Evolutionary conservation across 2,329 filamentous ascomycete genomes (phyloP), one percentile per base, ranked within the genome.

Genomic region (Calonectria montana): DNA sequence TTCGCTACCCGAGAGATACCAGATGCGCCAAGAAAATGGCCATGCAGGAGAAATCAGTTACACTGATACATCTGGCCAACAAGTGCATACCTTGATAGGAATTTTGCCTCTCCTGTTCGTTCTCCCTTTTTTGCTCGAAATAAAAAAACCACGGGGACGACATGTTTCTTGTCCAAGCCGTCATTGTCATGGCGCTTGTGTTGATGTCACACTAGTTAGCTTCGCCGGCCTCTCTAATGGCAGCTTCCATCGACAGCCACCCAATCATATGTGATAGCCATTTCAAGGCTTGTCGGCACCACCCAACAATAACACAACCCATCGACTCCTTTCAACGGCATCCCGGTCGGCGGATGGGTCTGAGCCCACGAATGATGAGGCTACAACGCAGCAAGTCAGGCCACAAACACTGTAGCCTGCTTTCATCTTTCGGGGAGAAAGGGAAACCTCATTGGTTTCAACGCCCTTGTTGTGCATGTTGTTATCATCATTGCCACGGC

Each of bases 371-470:
- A 79, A 79, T 79, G 50, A 75, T 16, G 41, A 70, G 47, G 29
- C 48, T 73, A 77, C 72, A 76, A 77, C 77, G 71, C 65, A 77
- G 70, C 75, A 76, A 65, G 70, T 78, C 77, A 78, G 70, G 68
- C 75, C 77, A 78, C 69, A 63, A 70, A 63, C 66, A 75, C 68
- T 76, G 75, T 72, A 74, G 69, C 75, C n/a, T n/a, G n/a, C n/a
- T n/a, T n/a, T n/a, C n/a, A n/a, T n/a, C n/a, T n/a, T n/a, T n/a
- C n/a, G n/a, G n/a, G n/a, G n/a, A n/a, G n/a, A n/a, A n/a, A n/a
- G n/a, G n/a, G n/a, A n/a, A n/a, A n/a, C n/a, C n/a, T n/a, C n/a
- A n/a, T n/a, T n/a, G n/a, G n/a, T n/a, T n/a, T n/a, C n/a, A n/a
- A n/a, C n/a, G n/a, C n/a, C n/a, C n/a, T n/a, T n/a, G n/a, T n/a